Evolutionary conservation across 2,329 filamentous ascomycete species (phyloP), one percentile per base, ranked within the genome.

Genomic region (Hawksworthiomyces lignivorus): DNA sequence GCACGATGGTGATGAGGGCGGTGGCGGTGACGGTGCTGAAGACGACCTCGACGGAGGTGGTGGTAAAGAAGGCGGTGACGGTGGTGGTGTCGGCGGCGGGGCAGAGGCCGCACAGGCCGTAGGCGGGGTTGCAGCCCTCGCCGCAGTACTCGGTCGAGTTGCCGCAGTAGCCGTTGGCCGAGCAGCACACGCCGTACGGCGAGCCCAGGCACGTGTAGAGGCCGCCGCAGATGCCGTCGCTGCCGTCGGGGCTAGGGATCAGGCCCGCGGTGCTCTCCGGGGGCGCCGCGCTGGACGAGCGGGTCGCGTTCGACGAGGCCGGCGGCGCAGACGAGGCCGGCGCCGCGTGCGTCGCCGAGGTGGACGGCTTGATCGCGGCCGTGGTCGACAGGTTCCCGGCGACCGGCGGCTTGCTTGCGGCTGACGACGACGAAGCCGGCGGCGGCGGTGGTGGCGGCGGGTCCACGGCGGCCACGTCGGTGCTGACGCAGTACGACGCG

Each of bases 301-400:
- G n/a, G n/a, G n/a, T n/a, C n/a, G n/a, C n/a, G n/a, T n/a, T n/a
- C n/a, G n/a, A n/a, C n/a, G n/a, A n/a, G n/a, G n/a, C n/a, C n/a
- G n/a, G n/a, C n/a, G n/a, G n/a, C n/a, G n/a, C n/a, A 87, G 11
- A 95, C 75, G 37, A 94, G 86, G 62, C 94, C 94, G 38, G 84
- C 86, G 35, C 88, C 88, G 22, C 90, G 75, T 3, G 92, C 90
- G 54, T 97, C 94, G 50, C 94, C 89, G 22, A 97, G 80, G 60
- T 97, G 90, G 54, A 97, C 15, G 29, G 7, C 11, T 10, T 6
- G 17, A 11, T 8, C 7, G 34, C 5, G 7, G 21, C n/a, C 7
- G 34, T 5, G 7, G 22, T n/a, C 3, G 24, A 26, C 12, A 12
- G 8, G 8, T 8, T 26, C 8, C 24, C 24, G 24, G 8, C 12